phyloP scores from a whole-genome alignment of 768 basidiomycete genomes.

The Tylopilus vinaceipallidus region DNA sequence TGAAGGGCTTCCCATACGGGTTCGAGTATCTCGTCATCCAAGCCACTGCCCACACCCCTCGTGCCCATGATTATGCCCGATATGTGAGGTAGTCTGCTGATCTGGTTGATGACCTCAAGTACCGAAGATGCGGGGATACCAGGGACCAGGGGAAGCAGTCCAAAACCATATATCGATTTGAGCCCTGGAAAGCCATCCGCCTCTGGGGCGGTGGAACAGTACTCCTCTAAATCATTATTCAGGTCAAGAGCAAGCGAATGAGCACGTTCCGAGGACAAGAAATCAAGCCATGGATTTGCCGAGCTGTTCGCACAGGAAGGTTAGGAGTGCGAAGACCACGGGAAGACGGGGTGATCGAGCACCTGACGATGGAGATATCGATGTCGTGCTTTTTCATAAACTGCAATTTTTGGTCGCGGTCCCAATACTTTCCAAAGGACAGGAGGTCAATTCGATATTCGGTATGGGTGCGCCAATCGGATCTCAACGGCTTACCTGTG shows the following conservation, averaged over 20 bases:
- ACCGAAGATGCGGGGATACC: conserved; percentile 53
- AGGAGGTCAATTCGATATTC: conserved; percentile 9
- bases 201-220: conserved; percentile 66
- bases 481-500: conserved; percentile 48
- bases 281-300: conserved; percentile 93
- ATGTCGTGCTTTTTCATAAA: conserved; percentile 88
- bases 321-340: conserved; percentile 16
- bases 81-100: conserved; percentile 62
- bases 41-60: conserved; percentile 68
- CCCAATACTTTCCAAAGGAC: conserved; percentile 60
- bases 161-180: conserved; percentile 79
- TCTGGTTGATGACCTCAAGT: conserved; percentile 64
- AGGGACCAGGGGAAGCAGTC: conserved; percentile 79
- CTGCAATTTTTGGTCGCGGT: conserved; percentile 68
- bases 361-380: conserved; percentile 78
- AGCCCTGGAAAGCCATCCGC: conserved; percentile 34
- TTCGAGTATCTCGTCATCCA: conserved; percentile 78
- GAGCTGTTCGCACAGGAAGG: conserved; percentile 43
- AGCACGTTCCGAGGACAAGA: conserved; percentile 69
- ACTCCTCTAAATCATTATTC: conserved; percentile 75
- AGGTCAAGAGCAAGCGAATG: conserved; percentile 63
- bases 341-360: conserved; percentile 7
- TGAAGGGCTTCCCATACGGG: conserved; percentile 82
- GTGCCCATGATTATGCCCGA: conserved; percentile 83
- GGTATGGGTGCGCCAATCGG: neutral